Percentiles rank a stretch among this genome's conserved stretches.
Evolutionary conservation across 179 eudicot species (phyloP).

Genomic region (Camellia oleifera): DNA sequence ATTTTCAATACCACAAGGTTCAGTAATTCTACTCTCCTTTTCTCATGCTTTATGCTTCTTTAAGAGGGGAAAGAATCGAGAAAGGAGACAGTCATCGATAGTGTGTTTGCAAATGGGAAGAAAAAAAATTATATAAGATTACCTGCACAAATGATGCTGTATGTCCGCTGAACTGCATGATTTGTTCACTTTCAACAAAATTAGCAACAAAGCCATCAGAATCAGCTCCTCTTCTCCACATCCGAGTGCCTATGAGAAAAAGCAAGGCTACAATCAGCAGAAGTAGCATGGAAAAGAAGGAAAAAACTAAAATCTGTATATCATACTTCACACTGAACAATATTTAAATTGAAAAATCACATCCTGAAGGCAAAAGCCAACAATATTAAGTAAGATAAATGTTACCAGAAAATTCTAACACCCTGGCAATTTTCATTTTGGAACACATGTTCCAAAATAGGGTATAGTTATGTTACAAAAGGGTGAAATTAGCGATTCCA

Average conservation of each 20-base stretch:
- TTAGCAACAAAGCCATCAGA: constrained; percentile 96
- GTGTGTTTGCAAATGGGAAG: background rate
- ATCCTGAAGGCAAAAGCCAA: constrained; percentile 8
- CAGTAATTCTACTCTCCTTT: too few relatives aligned
- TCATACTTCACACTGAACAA: background rate
- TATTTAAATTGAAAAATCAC: background rate
- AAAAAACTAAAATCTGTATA: background rate
- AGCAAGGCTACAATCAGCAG: constrained; percentile 7
- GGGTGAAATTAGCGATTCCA: too few relatives aligned
- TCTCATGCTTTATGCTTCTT: constrained; percentile 4
- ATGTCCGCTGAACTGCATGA: constrained; percentile 72
- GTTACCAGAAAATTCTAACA: too few relatives aligned
- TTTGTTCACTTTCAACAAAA: constrained; percentile 93
- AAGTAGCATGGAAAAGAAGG: background rate
- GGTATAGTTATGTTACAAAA: too few relatives aligned
- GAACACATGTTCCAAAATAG: too few relatives aligned
- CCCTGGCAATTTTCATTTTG: too few relatives aligned
- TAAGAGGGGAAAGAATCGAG: background rate
- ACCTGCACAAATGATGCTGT: constrained; percentile 96
- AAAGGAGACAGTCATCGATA: background rate
- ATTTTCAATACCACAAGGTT: too few relatives aligned
- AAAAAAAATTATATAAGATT: constrained; percentile 5
- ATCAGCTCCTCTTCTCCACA: constrained; percentile 99
- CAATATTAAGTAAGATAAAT: background rate
- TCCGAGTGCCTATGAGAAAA: constrained; percentile 67